Percentiles rank a stretch among this genome's conserved stretches.
Conservation (phyloP, 2,329 filamentous ascomycete species). For the Colletotrichum salicis region DNA sequence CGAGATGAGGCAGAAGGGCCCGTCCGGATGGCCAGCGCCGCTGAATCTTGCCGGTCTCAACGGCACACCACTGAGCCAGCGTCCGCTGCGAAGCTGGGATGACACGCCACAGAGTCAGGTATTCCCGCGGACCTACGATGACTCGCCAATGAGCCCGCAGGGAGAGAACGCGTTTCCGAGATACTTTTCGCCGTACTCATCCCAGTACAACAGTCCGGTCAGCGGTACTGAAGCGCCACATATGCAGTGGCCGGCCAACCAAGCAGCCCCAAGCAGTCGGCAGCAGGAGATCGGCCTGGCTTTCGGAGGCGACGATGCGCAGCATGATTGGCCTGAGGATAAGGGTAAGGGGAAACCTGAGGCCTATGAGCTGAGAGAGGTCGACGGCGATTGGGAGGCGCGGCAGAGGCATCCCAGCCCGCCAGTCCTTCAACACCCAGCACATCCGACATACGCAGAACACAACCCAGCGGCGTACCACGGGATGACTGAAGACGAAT, state of each 20-base stretch:
- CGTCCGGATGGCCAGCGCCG: constrained; percentile 55
- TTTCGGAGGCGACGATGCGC: constrained; percentile 42
- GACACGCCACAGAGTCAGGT: constrained; percentile 63
- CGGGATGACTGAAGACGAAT: no score
- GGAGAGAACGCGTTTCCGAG: constrained; percentile 53
- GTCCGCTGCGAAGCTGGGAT: constrained; percentile 56
- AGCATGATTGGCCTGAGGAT: no score
- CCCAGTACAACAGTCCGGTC: constrained; percentile 62
- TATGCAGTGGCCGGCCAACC: constrained; percentile 50
- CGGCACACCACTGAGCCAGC: constrained; percentile 44
- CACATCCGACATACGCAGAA: no score
- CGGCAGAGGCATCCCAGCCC: neutral
- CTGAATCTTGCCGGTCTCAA: constrained; percentile 39
- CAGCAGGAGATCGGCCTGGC: constrained; percentile 54
- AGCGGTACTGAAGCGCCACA: constrained; percentile 51
- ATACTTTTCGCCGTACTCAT: constrained; percentile 69
- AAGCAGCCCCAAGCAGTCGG: constrained; percentile 14
- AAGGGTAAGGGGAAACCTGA: no score
- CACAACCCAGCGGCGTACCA: no score
- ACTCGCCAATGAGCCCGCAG: constrained; percentile 56
- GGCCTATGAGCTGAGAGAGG: no score
- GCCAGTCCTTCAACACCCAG: no score
- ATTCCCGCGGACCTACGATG: no score
- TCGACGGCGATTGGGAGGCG: constrained; percentile 7
- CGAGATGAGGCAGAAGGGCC: constrained; percentile 48